Base-by-base conservation (phyloP, 2,329 filamentous ascomycete genomes). In the Bisporella sp. region DNA sequence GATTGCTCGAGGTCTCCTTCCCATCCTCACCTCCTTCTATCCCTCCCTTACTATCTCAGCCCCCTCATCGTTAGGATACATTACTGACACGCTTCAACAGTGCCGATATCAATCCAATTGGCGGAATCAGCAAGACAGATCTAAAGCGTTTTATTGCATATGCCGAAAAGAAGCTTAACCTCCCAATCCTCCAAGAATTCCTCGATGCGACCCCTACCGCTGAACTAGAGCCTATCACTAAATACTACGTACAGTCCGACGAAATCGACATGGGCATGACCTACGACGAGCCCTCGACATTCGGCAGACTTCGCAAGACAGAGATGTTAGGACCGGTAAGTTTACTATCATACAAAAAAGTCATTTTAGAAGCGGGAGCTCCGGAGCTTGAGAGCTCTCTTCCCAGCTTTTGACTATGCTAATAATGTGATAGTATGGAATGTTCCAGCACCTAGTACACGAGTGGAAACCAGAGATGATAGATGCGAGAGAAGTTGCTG, bases 91-190 rank as follows among this genome's bases (percentile, higher is more conserved):
- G 21, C 21, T 21, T 21, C 21, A 21, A 21, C 21, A 21, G 53
- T 7, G 58, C 56, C 53, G 60, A 62, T 56, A 73, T 84, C 62
- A 81, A 85, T 58, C 82, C 82, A 4, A 83, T 85, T 46, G 82
- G 79, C 12, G 74, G 73, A 5, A 75, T 77, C 37, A 68, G 68
- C 51, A 89, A 89, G 65, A 79, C 73, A 2, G 86, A 90, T 58
- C 70, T 89, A 1, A 87, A 86, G 64, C 68, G 75, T 7, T 89
- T 91, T 68, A 85, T 89, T 52, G 70, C 69, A n/a, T 89, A 79
- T 74, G 77, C 82, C 2, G 66, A 72, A 47, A 69, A 64, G 13
- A 69, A 74, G 35, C 89, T 86, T 60, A 65, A 76, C 5, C 67
- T 91, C 1, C 82, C 83, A 0, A 78, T 85, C 48, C 74, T 89